Percentiles rank a stretch among this genome's conserved stretches.
These are phyloP conservation scores for Pseudonectria foliicola DNA, from an alignment of 2,329 filamentous ascomycete species.

Conservation along the genomic window DNA sequence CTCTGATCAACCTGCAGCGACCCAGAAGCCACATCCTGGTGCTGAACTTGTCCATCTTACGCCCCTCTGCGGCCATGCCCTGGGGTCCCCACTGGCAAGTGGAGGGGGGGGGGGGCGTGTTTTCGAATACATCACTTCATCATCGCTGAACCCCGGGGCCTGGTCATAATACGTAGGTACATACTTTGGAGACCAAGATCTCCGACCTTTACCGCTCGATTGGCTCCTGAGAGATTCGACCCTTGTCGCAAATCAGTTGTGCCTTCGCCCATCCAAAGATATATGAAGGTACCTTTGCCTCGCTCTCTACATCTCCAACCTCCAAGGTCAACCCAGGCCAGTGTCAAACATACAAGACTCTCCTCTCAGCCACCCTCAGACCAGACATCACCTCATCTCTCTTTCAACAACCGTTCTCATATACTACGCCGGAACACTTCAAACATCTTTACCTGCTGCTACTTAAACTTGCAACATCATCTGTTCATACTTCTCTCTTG, in stretches of 20 bases:
- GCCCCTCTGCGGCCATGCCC: conserved; percentile 12
- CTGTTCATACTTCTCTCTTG: no score
- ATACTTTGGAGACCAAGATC: conserved; percentile 21
- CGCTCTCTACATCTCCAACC: conserved; percentile 18
- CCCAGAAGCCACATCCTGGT: conserved; percentile 16
- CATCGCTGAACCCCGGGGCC: conserved; percentile 16
- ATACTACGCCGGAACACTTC: no score
- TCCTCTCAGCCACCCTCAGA: conserved; percentile 12
- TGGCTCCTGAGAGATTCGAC: conserved; percentile 23
- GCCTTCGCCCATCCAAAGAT: conserved; percentile 17
- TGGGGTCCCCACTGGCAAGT: conserved; percentile 3
- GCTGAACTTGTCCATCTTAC: conserved; percentile 13
- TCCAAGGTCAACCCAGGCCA: conserved; percentile 13
- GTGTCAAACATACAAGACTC: conserved; percentile 16
- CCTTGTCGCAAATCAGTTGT: conserved; percentile 23
- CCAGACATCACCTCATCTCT: conserved; percentile 8
- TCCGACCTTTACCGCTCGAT: conserved; percentile 25
- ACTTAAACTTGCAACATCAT: no score
- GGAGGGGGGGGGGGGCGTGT: conserved; percentile 15
- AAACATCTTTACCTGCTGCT: no score
- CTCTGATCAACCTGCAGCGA: conserved; percentile 20
- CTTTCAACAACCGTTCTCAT: conserved; percentile 12
- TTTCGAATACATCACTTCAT: conserved; percentile 16
- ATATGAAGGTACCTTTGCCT: conserved; percentile 19
- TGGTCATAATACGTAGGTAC: conserved; percentile 17